A percentile compares a stretch with the other conserved stretches of the same genome.
phyloP scores from a whole-genome alignment of 2,329 filamentous ascomycete species.

The Colletotrichum tamarilloi region DNA sequence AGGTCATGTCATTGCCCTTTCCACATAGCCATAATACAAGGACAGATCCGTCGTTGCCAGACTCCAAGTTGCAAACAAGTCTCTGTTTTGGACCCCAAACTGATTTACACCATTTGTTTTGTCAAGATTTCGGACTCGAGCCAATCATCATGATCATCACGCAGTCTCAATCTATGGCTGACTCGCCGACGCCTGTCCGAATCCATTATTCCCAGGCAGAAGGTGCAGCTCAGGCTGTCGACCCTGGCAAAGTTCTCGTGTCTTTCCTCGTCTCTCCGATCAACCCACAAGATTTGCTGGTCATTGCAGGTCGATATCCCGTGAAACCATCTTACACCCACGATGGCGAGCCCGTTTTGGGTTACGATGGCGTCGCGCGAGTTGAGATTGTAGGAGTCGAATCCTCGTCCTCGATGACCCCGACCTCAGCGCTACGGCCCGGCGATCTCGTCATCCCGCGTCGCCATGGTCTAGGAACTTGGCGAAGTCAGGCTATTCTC shows the following conservation, averaged over 20 bases:
- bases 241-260: slow-evolving; percentile 23
- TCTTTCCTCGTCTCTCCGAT: slow-evolving; percentile 39
- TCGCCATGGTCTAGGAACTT: slow-evolving; percentile 36
- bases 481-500: slow-evolving; percentile 38
- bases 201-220: background rate
- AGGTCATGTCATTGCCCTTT: background rate
- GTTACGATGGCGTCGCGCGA: slow-evolving; percentile 38
- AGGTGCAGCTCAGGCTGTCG: background rate
- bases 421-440: slow-evolving; percentile 1
- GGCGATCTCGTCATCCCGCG: slow-evolving; percentile 34
- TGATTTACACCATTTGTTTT: background rate
- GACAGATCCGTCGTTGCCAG: background rate
- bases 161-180: background rate
- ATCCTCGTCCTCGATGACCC: background rate
- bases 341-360: slow-evolving; percentile 31
- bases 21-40: background rate
- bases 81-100: background rate
- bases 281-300: slow-evolving; percentile 40
- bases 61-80: background rate
- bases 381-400: slow-evolving; percentile 20
- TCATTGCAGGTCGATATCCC: slow-evolving; percentile 39
- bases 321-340: slow-evolving; percentile 36
- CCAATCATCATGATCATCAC: slow-evolving; percentile 10
- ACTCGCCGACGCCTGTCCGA: background rate
- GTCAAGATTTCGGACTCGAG: background rate